Base-by-base conservation (phyloP, 805 yeast genomes). In the Saccharomycodes ludwigii region DNA sequence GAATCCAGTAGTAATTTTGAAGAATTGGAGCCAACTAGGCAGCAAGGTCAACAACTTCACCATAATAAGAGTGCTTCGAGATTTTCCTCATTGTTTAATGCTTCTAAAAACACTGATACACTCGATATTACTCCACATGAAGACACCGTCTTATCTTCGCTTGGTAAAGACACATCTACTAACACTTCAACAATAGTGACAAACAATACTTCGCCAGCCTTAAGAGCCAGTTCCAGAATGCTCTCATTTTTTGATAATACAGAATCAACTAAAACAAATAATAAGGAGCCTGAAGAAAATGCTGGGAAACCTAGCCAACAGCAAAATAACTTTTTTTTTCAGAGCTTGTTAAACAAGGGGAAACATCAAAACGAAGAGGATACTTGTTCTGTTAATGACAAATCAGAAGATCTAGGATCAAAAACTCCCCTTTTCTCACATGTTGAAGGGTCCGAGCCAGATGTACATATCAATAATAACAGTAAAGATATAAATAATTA, bases 61-160 rank as follows among this genome's bases (percentile, higher is more conserved):
- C 24, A 30, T 10, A 36, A 37, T 29, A 41, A 40, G 35, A 39
- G 46, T 22, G 33, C 45, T 11, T 56, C 61, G 13, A 49, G 59
- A 36, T 56, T 56, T 35, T 50, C 59, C 3, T 54, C 59, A 6
- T 56, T 56, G 32, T 56, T 56, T 38, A 40, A 42, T n/a, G 31
- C 43, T 15, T 36, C 47, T 14, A 17, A 33, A 9, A 21, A 18
- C 21, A 33, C 25, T 13, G 23, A 24, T 10, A 18, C 34, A 6
- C 28, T 18, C 21, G 21, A 22, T 9, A 21, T 11, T 22, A 12
- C 11, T 15, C 21, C 29, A 4, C 12, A 18, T 15, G 24, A 15
- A 9, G 19, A 24, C 27, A 6, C 33, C 3, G 20, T 16, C 12
- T 15, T 21, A 5, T 33, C 33, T 13, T 18, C 33, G 14, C 13